Percentiles rank a stretch among this genome's conserved stretches.
Evolutionary conservation across 140 eudicot genomes (phyloP).

Genomic region (Oenanthe javanica): DNA sequence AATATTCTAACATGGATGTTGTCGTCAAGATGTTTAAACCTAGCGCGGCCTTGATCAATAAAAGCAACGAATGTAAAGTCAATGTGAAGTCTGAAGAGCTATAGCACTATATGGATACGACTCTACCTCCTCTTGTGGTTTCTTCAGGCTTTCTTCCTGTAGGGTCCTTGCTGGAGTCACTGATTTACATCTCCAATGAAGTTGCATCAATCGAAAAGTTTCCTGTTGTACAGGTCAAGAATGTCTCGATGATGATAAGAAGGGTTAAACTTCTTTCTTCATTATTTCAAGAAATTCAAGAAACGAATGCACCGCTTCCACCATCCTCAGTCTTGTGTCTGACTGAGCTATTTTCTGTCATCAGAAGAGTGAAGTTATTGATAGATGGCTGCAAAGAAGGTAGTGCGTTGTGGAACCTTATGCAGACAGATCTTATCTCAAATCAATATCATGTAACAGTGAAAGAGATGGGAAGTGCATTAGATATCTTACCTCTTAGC

Average conservation of each 20-base stretch:
- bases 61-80: slow-evolving; percentile 15
- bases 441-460: slow-evolving; percentile 45
- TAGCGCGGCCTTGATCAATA: slow-evolving; percentile 15
- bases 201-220: slow-evolving; percentile 42
- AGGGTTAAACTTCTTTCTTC: slow-evolving; percentile 66
- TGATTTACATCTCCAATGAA: slow-evolving; percentile 58
- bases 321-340: slow-evolving; percentile 77
- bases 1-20: slow-evolving; percentile 18
- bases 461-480: slow-evolving; percentile 60
- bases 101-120: slow-evolving; percentile 45
- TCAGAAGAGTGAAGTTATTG: slow-evolving; percentile 44
- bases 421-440: slow-evolving; percentile 49
- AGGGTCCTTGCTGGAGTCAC: slow-evolving; percentile 56
- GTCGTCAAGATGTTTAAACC: slow-evolving; percentile 27
- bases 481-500: slow-evolving; percentile 66
- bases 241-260: slow-evolving; percentile 47
- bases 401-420: slow-evolving; percentile 63
- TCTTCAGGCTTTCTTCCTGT: slow-evolving; percentile 75
- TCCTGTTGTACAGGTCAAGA: slow-evolving; percentile 44
- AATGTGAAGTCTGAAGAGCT: neutral
- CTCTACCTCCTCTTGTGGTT: slow-evolving; percentile 41
- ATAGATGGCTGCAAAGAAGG: slow-evolving; percentile 50
- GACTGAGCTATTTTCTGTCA: slow-evolving; percentile 57
- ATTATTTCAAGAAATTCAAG: slow-evolving; percentile 64
- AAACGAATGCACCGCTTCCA: slow-evolving; percentile 56